Evolutionary conservation across 192 early-diverging fungal genomes (phyloP).

Genomic region (Oehlia diaphana): DNA sequence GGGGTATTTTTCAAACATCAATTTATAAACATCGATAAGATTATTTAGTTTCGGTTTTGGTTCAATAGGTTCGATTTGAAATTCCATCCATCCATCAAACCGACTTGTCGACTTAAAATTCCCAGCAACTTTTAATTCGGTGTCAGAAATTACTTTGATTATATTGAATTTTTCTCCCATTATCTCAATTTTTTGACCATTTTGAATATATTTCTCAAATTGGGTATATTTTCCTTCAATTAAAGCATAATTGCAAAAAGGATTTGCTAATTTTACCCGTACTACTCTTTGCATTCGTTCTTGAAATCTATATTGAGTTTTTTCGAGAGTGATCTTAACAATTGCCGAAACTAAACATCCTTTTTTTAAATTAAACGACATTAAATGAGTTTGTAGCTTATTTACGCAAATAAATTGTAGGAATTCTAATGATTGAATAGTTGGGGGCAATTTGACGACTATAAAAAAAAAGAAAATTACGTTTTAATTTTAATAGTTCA

Average conservation of each 20-base stretch:
- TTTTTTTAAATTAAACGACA: not conserved
- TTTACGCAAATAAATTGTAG: constrained; percentile 4
- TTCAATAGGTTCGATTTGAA: not conserved
- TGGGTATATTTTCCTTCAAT: constrained; percentile 17
- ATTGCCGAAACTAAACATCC: not conserved
- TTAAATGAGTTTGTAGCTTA: constrained; percentile 1
- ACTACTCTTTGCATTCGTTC: too few species aligned
- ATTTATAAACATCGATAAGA: constrained; percentile 6
- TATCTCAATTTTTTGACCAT: constrained; percentile 18
- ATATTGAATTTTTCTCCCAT: not conserved
- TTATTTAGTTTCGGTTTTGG: not conserved
- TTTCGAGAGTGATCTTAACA: constrained; percentile 9
- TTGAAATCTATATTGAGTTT: constrained; percentile 18
- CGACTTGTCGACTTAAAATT: not conserved
- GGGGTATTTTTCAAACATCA: constrained; percentile 20
- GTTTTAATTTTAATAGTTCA: not conserved
- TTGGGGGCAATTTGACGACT: not conserved
- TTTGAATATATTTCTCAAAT: not conserved
- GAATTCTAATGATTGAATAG: not conserved
- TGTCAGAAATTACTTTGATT: constrained; percentile 10
- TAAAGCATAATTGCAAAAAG: too few species aligned
- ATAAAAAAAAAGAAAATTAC: not conserved
- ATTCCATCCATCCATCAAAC: not conserved
- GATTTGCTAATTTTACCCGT: too few species aligned
- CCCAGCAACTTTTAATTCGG: not conserved